phyloP scores from a whole-genome alignment of 352 stramenopile species.

The Globisporangium apiculatum region DNA sequence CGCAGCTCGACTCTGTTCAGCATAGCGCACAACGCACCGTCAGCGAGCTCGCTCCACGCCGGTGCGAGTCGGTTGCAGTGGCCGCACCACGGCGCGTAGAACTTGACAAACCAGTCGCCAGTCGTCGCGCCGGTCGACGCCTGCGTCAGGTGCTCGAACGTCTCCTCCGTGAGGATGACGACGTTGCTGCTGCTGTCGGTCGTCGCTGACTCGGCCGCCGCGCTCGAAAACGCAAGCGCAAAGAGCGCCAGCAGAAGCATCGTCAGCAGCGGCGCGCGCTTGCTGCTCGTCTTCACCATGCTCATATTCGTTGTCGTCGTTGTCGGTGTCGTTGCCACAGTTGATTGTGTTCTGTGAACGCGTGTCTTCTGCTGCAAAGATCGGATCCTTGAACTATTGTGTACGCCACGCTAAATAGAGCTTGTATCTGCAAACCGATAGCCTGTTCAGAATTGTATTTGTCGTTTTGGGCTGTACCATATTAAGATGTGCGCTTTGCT shows the following conservation, averaged over 20 bases:
- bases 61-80: conserved; percentile 82
- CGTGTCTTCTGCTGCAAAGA: too few relatives aligned
- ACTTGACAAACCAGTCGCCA: conserved; percentile 88
- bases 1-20: too few relatives aligned
- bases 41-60: conserved; percentile 78
- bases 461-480: too few relatives aligned
- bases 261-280: conserved; percentile 4
- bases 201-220: not conserved
- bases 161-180: conserved; percentile 49
- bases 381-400: too few relatives aligned
- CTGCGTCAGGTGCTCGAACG: conserved; percentile 90
- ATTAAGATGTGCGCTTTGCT: too few relatives aligned
- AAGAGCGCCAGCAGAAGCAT: conserved; percentile 16
- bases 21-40: conserved; percentile 14
- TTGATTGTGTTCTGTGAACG: too few relatives aligned
- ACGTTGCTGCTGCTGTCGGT: conserved; percentile 26
- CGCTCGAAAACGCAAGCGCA: conserved; percentile 13
- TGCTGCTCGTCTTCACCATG: too few relatives aligned
- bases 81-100: conserved; percentile 75
- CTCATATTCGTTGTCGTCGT: too few relatives aligned
- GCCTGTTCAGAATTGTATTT: too few relatives aligned
- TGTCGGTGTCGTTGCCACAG: too few relatives aligned
- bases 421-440: too few relatives aligned
- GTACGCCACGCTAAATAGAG: too few relatives aligned
- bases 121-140: conserved; percentile 86